Conservation (phyloP, 495 filamentous ascomycete species). For the Hyaloscypha variabilis region DNA sequence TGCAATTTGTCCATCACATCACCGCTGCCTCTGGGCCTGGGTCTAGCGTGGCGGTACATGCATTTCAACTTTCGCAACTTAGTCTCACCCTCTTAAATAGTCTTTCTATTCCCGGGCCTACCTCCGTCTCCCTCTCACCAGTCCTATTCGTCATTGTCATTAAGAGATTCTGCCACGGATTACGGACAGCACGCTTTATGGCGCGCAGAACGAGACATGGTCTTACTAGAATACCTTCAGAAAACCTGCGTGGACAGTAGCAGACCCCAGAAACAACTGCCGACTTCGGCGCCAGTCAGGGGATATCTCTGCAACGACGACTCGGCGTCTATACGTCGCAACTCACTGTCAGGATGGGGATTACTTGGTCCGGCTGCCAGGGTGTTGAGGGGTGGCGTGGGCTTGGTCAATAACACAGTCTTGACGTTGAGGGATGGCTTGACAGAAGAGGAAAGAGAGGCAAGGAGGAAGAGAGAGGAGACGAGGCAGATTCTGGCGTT, state of each 20-base stretch:
- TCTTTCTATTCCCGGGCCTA: background rate
- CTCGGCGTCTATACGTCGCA: background rate
- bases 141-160: background rate
- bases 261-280: slow-evolving; percentile 10
- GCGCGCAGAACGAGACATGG: slow-evolving; percentile 24
- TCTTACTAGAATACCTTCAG: slow-evolving; percentile 27
- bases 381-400: slow-evolving; percentile 18
- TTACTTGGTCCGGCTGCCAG: slow-evolving; percentile 25
- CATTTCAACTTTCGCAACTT: background rate
- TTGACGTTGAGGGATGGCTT: slow-evolving; percentile 57
- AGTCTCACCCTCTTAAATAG: background rate
- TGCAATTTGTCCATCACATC: background rate
- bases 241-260: slow-evolving; percentile 23
- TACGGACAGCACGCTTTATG: slow-evolving; percentile 21
- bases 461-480: slow-evolving; percentile 54
- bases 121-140: background rate
- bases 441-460: slow-evolving; percentile 54
- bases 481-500: slow-evolving; percentile 64
- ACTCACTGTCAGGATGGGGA: slow-evolving; percentile 18
- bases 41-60: background rate
- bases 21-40: background rate
- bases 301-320: slow-evolving; percentile 22
- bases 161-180: background rate
- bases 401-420: slow-evolving; percentile 46
- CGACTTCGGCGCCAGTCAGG: slow-evolving; percentile 14